Conservation (phyloP, 495 filamentous ascomycete genomes). For the Sporormia fimetaria region DNA sequence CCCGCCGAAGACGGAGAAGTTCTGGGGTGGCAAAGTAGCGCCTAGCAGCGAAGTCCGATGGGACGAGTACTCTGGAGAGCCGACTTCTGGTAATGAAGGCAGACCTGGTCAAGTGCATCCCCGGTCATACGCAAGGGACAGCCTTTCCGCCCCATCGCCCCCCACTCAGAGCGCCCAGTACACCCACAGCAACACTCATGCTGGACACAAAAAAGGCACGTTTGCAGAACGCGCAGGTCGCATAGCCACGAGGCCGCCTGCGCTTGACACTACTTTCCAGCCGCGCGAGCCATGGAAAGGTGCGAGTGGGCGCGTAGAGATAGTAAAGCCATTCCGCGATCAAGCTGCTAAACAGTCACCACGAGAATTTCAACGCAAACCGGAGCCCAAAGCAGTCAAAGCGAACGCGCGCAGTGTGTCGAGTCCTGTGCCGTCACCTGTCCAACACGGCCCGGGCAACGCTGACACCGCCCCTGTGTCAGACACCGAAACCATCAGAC, state of each 20-base stretch:
- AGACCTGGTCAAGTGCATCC: slow-evolving; percentile 27
- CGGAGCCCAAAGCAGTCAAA: slow-evolving; percentile 1
- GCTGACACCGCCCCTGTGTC: slow-evolving; percentile 22
- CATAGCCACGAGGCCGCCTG: slow-evolving; percentile 4
- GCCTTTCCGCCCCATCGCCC: slow-evolving; percentile 5
- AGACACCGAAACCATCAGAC: slow-evolving; percentile 29
- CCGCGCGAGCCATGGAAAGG: slow-evolving; percentile 42
- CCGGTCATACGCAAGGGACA: slow-evolving; percentile 12
- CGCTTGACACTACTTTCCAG: slow-evolving; percentile 26
- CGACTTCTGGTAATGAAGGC: slow-evolving; percentile 33
- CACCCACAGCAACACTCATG: no score
- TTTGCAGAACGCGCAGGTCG: slow-evolving; percentile 9
- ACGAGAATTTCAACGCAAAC: slow-evolving; percentile 6
- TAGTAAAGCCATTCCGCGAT: slow-evolving; percentile 32
- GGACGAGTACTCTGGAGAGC: slow-evolving; percentile 43
- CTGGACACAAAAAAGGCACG: slow-evolving; percentile 4
- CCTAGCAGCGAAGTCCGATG: slow-evolving; percentile 30
- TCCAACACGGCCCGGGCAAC: slow-evolving; percentile 9
- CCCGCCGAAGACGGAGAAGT: slow-evolving; percentile 13
- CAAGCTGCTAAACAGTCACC: slow-evolving; percentile 19
- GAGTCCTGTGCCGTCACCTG: slow-evolving; percentile 11
- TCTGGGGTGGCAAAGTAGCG: slow-evolving; percentile 21
- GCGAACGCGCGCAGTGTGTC: slow-evolving; percentile 2
- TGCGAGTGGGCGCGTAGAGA: slow-evolving; percentile 38
- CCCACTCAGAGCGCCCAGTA: no score